These are phyloP conservation scores for Geum urbanum DNA, from an alignment of 306 rosid species.

Conservation along the genomic window DNA sequence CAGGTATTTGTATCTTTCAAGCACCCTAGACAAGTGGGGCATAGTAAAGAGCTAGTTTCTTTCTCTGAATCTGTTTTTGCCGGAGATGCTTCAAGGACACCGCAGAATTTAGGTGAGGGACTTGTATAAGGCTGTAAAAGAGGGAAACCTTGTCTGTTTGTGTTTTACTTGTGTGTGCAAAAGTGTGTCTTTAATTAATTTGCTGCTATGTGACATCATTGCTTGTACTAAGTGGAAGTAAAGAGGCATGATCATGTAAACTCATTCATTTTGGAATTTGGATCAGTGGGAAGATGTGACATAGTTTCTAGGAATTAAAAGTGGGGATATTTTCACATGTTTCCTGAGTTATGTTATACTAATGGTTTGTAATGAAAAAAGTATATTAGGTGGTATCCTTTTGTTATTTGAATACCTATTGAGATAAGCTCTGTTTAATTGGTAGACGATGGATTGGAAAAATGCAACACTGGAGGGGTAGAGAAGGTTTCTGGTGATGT, in stretches of 20 bases:
- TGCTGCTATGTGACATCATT: not conserved
- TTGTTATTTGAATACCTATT: conserved; percentile 22
- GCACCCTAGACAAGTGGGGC: conserved; percentile 57
- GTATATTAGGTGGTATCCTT: not conserved
- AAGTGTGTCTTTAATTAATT: not conserved
- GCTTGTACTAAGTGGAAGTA: not conserved
- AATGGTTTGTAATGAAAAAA: not conserved
- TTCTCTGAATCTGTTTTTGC: conserved; percentile 73
- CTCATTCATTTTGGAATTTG: not conserved
- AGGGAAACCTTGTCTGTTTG: not conserved
- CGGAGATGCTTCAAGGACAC: conserved; percentile 30
- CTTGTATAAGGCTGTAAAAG: not conserved
- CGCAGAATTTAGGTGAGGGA: conserved; percentile 57
- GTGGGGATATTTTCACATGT: not conserved
- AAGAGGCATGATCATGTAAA: not conserved
- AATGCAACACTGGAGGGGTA: conserved; percentile 36
- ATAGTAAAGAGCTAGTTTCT: conserved; percentile 46
- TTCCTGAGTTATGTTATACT: not conserved
- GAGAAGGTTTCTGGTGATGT: conserved; percentile 45
- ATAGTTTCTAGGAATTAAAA: not conserved
- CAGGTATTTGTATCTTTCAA: conserved; percentile 58
- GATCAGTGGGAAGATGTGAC: not conserved
- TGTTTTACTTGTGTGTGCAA: not conserved
- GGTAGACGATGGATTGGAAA: conserved; percentile 51
- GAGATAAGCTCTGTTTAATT: conserved; percentile 36